Evolutionary conservation across 257 asterid species (phyloP).

Genomic region (Hygrophila difformis): DNA sequence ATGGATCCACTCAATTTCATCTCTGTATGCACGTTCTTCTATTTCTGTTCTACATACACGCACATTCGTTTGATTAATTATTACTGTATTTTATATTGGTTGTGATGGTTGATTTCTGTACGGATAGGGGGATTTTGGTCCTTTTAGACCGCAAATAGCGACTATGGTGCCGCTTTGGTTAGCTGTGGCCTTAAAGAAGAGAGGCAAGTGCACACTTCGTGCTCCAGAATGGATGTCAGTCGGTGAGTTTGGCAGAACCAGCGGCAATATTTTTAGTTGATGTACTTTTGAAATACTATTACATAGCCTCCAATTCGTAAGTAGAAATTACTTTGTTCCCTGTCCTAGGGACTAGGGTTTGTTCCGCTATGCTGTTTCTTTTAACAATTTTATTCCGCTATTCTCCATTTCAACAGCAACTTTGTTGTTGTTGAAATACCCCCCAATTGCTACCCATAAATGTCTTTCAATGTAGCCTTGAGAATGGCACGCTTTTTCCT

Average conservation of each 20-base stretch:
- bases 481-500: no score
- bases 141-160: conserved; percentile 65
- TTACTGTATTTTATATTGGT: no score
- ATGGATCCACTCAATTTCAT: conserved; percentile 84
- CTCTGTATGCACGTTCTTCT: conserved; percentile 31
- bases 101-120: conserved; percentile 8
- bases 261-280: not conserved
- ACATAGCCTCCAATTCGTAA: no score
- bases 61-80: not conserved
- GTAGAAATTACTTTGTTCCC: no score
- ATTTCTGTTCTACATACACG: not conserved
- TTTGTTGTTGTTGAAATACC: no score
- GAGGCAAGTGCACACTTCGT: conserved; percentile 87
- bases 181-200: conserved; percentile 86
- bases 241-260: conserved; percentile 35
- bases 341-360: no score
- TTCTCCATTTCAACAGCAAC: no score
- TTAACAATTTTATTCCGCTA: no score
- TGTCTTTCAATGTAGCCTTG: no score
- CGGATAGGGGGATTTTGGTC: conserved; percentile 85
- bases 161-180: conserved; percentile 84
- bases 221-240: conserved; percentile 89
- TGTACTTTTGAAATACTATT: not conserved
- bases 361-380: no score
- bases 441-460: no score